Base-by-base conservation (phyloP, 2,329 filamentous ascomycete genomes). In the Hypoxylon rubiginosum region DNA sequence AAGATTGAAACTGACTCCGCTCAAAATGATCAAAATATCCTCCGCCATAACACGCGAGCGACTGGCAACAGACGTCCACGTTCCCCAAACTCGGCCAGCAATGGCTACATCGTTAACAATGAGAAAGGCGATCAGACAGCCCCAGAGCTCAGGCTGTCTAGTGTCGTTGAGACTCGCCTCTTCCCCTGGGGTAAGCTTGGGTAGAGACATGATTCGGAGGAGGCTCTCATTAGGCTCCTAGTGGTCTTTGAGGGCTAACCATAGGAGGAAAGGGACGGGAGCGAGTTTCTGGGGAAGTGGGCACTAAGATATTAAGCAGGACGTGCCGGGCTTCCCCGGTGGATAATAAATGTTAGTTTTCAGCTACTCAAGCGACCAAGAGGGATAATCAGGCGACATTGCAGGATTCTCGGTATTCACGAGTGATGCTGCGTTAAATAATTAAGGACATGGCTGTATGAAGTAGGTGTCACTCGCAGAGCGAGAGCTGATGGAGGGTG, bases 31-130 rank as follows among this genome's bases (percentile, higher is more conserved):
- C 19, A 61, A 67, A 28, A 73, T 19, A 39, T 74, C 69, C 30
- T 74, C 72, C 2, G 66, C 59, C 30, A 73, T 50, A 9, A 73
- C 63, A 17, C 62, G 62, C 43, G 68, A 70, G 24, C 66, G 70
- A 11, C 45, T 70, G 3, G 52, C 24, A 5, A 64, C 58, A 30
- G 71, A 68, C 17, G 50, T 68, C 70, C 72, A 71, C 28, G 70
- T 74, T 13, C 67, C 71, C 71, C 72, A 74, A 41, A 74, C 36
- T 39, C 72, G 64, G 0, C 70, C 69, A 21, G 45, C 61, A 36
- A 73, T 70, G 10, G 63, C 64, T 3, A 68, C 53, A 56, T 74
- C 64, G 34, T 68, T 72, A 28, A 74, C 69, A 11, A 73, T 11
- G 17, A 74, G 68, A 32, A 74, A 73, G 32, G 63, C 49, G 39